A percentile compares a stretch with the other conserved stretches of the same genome.
phyloP scores from a whole-genome alignment of 1,284 basidiomycete species.

The Pulveroboletus sp. region DNA sequence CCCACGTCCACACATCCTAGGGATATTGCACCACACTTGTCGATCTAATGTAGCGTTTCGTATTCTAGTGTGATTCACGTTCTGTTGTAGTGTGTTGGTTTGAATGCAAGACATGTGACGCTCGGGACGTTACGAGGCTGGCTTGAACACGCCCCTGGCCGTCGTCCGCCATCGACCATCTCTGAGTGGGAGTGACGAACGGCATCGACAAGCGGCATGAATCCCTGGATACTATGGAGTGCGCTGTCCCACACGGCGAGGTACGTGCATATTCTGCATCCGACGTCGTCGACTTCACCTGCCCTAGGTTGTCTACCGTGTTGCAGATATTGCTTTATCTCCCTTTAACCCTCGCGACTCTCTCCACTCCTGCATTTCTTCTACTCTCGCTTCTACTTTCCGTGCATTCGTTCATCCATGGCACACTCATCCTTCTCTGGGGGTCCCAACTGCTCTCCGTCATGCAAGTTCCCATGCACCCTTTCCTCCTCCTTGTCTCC shows the following conservation, averaged over 20 bases:
- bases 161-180: neutral
- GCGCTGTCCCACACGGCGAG: constrained; percentile 65
- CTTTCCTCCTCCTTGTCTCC: constrained; percentile 75
- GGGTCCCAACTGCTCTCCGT: constrained; percentile 66
- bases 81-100: neutral
- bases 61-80: neutral
- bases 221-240: constrained; percentile 66
- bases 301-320: constrained; percentile 66
- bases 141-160: neutral
- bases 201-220: constrained; percentile 33
- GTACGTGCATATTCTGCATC: constrained; percentile 36
- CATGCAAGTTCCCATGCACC: constrained; percentile 78
- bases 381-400: constrained; percentile 79
- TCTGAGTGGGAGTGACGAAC: constrained; percentile 5
- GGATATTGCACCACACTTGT: constrained; percentile 23
- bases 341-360: constrained; percentile 77
- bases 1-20: constrained; percentile 23
- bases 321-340: constrained; percentile 82
- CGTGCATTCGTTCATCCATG: constrained; percentile 73
- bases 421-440: constrained; percentile 68
- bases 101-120: constrained; percentile 11
- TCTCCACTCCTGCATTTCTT: constrained; percentile 78
- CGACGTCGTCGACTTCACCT: constrained; percentile 1
- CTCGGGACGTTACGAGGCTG: neutral
- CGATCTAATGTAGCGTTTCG: constrained; percentile 17